Conservation (phyloP, 2,329 filamentous ascomycete species). For the Allantophomopsis cytisporea region DNA sequence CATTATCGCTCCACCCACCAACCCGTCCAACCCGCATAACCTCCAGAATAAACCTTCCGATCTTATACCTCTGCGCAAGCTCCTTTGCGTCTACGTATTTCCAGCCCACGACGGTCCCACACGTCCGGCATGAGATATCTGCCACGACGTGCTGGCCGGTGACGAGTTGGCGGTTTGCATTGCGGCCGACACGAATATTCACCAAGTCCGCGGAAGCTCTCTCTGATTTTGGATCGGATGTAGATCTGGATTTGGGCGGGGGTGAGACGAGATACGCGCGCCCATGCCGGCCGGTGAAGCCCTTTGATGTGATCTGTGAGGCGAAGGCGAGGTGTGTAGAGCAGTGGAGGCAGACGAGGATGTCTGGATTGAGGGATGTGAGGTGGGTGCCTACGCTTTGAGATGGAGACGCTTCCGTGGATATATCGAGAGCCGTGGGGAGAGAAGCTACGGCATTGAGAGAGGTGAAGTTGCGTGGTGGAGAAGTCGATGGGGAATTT, state of each 20-base stretch:
- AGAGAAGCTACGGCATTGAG: conserved; percentile 11
- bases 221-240: conserved; percentile 5
- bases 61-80: conserved; percentile 47
- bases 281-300: conserved; percentile 52
- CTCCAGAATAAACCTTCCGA: conserved; percentile 56
- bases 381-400: conserved; percentile 18
- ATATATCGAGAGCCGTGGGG: conserved; percentile 2
- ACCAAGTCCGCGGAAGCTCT: conserved; percentile 20
- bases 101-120: conserved; percentile 46
- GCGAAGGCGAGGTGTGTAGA: conserved; percentile 45
- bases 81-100: conserved; percentile 54
- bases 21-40: conserved; percentile 39
- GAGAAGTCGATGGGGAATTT: conserved; percentile 11
- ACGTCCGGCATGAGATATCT: conserved; percentile 45
- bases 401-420: conserved; percentile 9
- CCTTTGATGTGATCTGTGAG: conserved; percentile 49
- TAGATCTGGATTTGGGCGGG: conserved; percentile 9
- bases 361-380: conserved; percentile 32
- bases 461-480: conserved; percentile 13
- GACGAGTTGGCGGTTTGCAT: conserved; percentile 41
- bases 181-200: conserved; percentile 40
- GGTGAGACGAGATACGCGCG: conserved; percentile 45
- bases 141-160: conserved; percentile 52
- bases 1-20: conserved; percentile 33
- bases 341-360: conserved; percentile 44